Evolutionary conservation across 768 basidiomycete genomes (phyloP), one percentile per base, ranked within the genome.

Genomic region (Boletus reticuloceps): DNA sequence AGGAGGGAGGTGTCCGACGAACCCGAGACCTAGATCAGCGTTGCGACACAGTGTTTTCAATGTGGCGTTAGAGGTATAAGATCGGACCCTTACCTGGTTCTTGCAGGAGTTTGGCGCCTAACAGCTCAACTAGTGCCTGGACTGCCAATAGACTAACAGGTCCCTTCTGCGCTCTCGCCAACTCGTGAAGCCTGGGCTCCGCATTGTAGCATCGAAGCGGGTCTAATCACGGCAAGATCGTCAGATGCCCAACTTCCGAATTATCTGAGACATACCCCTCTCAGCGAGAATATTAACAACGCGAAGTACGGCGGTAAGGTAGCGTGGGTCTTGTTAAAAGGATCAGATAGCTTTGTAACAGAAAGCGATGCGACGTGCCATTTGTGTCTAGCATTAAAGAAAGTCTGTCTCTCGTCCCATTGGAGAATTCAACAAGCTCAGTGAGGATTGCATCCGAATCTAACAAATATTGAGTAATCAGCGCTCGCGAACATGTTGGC

Each of bases 101-200:
- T 19, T 50, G 57, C 7, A 38, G 14, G 12, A 54, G 38, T 53
- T 56, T 54, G 9, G 53, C 43, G 10, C 50, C 42, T 13, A 58
- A 58, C 22, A 65, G 25, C 17, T 55, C 58, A 19, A 65, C 56
- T 1, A 65, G 54, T 14, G 54, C 63, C 20, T 65, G 60, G 11
- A 65, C 64, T 31, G 63, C 64, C 32, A 62, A 45, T 36, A 62
- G 17, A 38, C 64, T 60, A 14, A 58, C 56, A 16, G 55, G 56
- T 8, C 53, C 46, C n/a, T 47, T 41, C 19, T 39, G 46, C 31
- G 32, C n/a, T 36, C 17, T 54, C 40, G 53, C 53, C 39, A 54
- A 6, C 13, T 47, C 39, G n/a, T 47, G 53, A 27, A 54, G 53
- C 40, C 53, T 54, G 17, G 46, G 32, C 41, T 54, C 46, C 31